Evolutionary conservation across 371 early-diverging fungal genomes (phyloP), one percentile per base, ranked within the genome.

Genomic region (Parasitella parasitica): DNA sequence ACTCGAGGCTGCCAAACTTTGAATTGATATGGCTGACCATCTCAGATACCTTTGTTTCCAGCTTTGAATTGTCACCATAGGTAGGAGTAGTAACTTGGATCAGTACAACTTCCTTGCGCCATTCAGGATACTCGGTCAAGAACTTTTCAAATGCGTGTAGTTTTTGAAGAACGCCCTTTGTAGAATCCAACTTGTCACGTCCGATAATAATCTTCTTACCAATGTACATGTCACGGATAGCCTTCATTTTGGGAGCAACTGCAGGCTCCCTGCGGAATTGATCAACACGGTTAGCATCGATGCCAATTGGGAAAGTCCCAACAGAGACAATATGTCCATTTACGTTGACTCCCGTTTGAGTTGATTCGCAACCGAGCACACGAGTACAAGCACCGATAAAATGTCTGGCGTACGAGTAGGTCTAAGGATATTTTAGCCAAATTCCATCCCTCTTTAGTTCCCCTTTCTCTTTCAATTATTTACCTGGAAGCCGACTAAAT

Each of bases 81-180:
- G 86, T 78, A 15, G 88, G 71, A 6, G 86, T 78, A 32, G 88
- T 76, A 0, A 86, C 88, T 78, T 98, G 99, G 52, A 97, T 92
- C 51, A 98, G 72, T 27, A 96, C 95, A 1, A 96, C 96, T 50
- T 83, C 89, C 43, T 93, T 88, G 5, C 86, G 89, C 90, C 92
- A 95, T 69, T 98, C 94, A 2, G 97, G 97, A 70, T 94, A 93
- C 50, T 87, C 80, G 3, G 76, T 77, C 48, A 99, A 75, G 66
- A 99, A 98, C 58, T 87, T 89, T 71, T 97, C 94, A 77, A 95
- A 99, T 0, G 94, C 97, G 38, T 89, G 84, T 30, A 99, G 72
- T 75, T 99, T 97, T 77, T 99, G 97, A 34, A 94, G 86, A 26
- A 99, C 94, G 20, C 99, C 99, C 72, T 99, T 99, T 63, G 98